These are phyloP conservation scores for Serendipita sp. DNA, from an alignment of 768 basidiomycete species.

Conservation along the genomic window DNA sequence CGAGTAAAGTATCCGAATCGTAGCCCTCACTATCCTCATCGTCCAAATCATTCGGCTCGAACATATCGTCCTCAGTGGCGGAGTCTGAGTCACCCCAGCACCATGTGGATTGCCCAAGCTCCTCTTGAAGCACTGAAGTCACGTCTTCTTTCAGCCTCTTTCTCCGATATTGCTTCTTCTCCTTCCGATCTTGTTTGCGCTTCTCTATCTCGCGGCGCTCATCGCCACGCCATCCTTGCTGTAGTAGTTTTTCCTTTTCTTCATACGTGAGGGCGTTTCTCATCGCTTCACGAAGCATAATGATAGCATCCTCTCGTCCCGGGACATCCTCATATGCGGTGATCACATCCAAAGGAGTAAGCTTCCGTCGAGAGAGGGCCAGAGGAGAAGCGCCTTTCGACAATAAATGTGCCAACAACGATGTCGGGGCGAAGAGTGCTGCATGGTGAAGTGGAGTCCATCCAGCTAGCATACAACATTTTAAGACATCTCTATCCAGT, in stretches of 20 bases:
- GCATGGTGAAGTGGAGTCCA: conserved; percentile 95
- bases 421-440: conserved; percentile 73
- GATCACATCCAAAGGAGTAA: conserved; percentile 81
- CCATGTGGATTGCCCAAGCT: conserved; percentile 18
- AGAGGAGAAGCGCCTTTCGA: conserved; percentile 82
- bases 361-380: conserved; percentile 53
- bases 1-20: conserved; percentile 2
- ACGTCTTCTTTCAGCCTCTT: conserved; percentile 47
- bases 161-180: conserved; percentile 35
- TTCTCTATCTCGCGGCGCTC: conserved; percentile 48
- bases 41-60: conserved; percentile 28
- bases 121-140: conserved; percentile 37
- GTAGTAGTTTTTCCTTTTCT: conserved; percentile 10
- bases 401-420: conserved; percentile 80
- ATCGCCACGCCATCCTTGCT: conserved; percentile 56
- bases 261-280: conserved; percentile 27
- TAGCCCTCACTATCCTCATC: conserved; percentile 11
- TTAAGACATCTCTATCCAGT: background rate
- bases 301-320: conserved; percentile 67
- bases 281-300: conserved; percentile 84
- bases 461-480: conserved; percentile 37
- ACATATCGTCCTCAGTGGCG: conserved; percentile 12
- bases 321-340: conserved; percentile 67
- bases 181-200: conserved; percentile 39
- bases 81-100: conserved; percentile 43